phyloP scores from a whole-genome alignment of 805 yeast species.

The Yamadazyma philogaea region DNA sequence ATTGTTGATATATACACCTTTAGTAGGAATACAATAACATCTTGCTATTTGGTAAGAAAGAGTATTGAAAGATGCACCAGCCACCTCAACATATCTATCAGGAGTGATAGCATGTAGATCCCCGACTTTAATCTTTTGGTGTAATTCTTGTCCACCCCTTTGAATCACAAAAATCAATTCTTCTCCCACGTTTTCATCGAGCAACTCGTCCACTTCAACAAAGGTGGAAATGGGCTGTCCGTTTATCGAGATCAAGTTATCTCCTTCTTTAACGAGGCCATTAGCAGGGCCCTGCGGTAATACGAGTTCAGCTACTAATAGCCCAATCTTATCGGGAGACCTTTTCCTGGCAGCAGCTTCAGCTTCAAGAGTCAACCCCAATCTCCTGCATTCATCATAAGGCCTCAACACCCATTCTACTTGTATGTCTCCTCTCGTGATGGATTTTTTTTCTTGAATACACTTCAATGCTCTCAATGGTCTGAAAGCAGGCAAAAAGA shows the following conservation, averaged over 20 bases:
- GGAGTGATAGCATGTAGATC: constrained; percentile 85
- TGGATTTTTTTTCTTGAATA: constrained; percentile 53
- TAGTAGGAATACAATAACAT: constrained; percentile 75
- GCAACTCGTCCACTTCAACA: constrained; percentile 75
- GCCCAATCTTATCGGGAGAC: constrained; percentile 75
- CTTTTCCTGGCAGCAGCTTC: constrained; percentile 64
- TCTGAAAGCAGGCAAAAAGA: constrained; percentile 81
- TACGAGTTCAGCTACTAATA: constrained; percentile 77
- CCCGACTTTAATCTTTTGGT: constrained; percentile 54
- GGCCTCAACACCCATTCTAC: constrained; percentile 86
- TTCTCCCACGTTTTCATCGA: constrained; percentile 68
- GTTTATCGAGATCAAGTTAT: constrained; percentile 71
- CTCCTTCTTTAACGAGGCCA: constrained; percentile 75
- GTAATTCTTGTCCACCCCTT: constrained; percentile 66
- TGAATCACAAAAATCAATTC: constrained; percentile 57
- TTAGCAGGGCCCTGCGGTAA: constrained; percentile 86
- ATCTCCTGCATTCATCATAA: constrained; percentile 83
- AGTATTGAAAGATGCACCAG: constrained; percentile 84
- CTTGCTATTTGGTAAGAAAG: constrained; percentile 88
- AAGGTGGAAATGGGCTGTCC: constrained; percentile 64
- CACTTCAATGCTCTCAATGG: constrained; percentile 79
- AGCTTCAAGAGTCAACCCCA: constrained; percentile 74
- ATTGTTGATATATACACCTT: constrained; percentile 76
- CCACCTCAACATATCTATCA: constrained; percentile 70
- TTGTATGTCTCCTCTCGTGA: constrained; percentile 89